These are phyloP conservation scores for Bolboschoenus planiculmis DNA, from an alignment of 176 grass and related monocot species.

Conservation along the genomic window DNA sequence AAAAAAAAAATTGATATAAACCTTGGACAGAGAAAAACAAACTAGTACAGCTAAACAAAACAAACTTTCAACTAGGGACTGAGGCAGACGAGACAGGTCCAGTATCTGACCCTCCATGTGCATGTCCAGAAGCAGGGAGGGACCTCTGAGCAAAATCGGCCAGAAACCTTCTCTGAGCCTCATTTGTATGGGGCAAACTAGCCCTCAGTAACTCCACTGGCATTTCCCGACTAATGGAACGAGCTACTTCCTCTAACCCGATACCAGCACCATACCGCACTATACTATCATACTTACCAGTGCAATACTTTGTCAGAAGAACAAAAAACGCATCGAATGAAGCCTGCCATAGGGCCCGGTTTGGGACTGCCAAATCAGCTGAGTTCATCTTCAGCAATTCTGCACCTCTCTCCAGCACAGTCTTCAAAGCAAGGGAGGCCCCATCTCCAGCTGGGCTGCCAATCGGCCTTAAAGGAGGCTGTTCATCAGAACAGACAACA, in stretches of 20 bases:
- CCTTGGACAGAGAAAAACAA: not conserved
- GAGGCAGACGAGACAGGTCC: slow-evolving; percentile 26
- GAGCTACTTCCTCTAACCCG: slow-evolving; percentile 16
- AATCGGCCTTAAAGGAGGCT: slow-evolving; percentile 67
- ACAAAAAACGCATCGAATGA: slow-evolving; percentile 70
- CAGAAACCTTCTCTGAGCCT: slow-evolving; percentile 52
- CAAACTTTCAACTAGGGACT: slow-evolving; percentile 25
- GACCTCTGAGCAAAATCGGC: slow-evolving; percentile 63
- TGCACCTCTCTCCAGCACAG: slow-evolving; percentile 57
- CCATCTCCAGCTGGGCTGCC: slow-evolving; percentile 56
- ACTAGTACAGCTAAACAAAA: not conserved
- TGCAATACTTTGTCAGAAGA: slow-evolving; percentile 60
- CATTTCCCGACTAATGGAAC: slow-evolving; percentile 57
- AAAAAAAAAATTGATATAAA: not conserved
- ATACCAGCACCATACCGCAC: slow-evolving; percentile 28
- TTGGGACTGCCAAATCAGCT: slow-evolving; percentile 33
- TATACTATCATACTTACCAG: slow-evolving; percentile 55
- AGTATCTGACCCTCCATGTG: slow-evolving; percentile 29
- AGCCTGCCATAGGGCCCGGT: slow-evolving; percentile 63
- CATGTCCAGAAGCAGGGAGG: slow-evolving; percentile 34
- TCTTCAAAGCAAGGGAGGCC: slow-evolving; percentile 62
- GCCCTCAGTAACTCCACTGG: slow-evolving; percentile 71
- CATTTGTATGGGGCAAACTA: slow-evolving; percentile 78
- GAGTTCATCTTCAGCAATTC: slow-evolving; percentile 45
- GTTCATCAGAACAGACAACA: slow-evolving; percentile 63